Evolutionary conservation across 441 rosid species (phyloP).

Genomic region (Pelargonium exstipulatum): DNA sequence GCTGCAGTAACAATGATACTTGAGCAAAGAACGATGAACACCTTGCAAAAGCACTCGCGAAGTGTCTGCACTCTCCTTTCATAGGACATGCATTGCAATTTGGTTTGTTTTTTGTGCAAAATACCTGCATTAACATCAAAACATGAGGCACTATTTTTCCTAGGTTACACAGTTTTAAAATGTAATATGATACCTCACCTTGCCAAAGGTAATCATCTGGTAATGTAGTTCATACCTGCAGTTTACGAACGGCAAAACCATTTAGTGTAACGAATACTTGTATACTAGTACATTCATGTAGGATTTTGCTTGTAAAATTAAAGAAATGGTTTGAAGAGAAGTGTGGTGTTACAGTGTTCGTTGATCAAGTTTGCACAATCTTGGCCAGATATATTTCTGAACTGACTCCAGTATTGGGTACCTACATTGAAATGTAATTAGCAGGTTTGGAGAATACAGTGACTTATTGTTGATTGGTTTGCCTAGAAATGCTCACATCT

Average conservation of each 20-base stretch:
- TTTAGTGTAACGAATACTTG: slow-evolving; percentile 7
- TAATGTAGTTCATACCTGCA: slow-evolving; percentile 94
- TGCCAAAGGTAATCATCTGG: slow-evolving; percentile 97
- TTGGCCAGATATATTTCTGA: slow-evolving; percentile 97
- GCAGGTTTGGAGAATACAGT: slow-evolving; percentile 16
- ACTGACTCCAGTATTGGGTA: slow-evolving; percentile 88
- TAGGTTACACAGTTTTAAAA: slow-evolving; percentile 21
- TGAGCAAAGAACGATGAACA: slow-evolving; percentile 22
- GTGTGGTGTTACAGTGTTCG: slow-evolving; percentile 58
- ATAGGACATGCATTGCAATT: slow-evolving; percentile 99
- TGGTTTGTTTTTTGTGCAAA: slow-evolving; percentile 90
- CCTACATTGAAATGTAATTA: slow-evolving; percentile 41
- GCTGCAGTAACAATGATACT: slow-evolving; percentile 10
- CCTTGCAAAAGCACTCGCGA: slow-evolving; percentile 99
- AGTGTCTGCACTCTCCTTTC: slow-evolving; percentile 98
- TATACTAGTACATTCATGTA: not conserved
- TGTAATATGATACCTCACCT: slow-evolving; percentile 43
- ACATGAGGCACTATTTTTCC: slow-evolving; percentile 20
- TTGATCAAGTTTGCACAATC: slow-evolving; percentile 95
- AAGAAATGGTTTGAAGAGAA: slow-evolving; percentile 17
- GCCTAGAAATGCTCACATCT: slow-evolving; percentile 53
- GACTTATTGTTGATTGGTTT: slow-evolving; percentile 13
- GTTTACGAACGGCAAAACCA: not conserved
- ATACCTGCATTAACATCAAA: slow-evolving; percentile 61
- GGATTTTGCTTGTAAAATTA: slow-evolving; percentile 8